Base-by-base conservation (phyloP, 2,329 filamentous ascomycete species). In the Dryadomyces quercus-mongolicae region DNA sequence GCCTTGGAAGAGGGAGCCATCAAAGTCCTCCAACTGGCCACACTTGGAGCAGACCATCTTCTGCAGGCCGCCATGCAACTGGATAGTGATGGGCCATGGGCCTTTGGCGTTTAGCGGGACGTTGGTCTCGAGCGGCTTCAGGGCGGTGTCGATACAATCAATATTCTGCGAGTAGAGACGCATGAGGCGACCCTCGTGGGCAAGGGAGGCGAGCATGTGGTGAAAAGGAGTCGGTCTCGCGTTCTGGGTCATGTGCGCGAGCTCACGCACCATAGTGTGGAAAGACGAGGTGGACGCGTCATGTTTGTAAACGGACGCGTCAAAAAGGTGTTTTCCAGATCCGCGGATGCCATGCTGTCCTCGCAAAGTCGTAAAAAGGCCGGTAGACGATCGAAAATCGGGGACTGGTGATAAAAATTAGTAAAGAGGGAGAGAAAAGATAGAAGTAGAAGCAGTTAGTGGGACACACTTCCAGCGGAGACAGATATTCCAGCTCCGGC, bases 1-100 rank as follows among this genome's bases (percentile, higher is more conserved):
- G 2, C 92, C 89, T 54, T 88, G 78, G 67, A 98, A 98, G 46
- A 94, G 74, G 8, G 82, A 78, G 9, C 84, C 77, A 59, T 95
- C 76, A 62, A 98, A 91, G 52, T 85, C 77, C 47, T 81, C 79
- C 9, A 95, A 75, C 56, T 86, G 75, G 60, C 82, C 80, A 68
- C 93, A 98, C 68, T 97, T 97, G 47, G 89, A 89, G 70, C 93
- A 98, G 16, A 94, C 86, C 92, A 97, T 97, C 67, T 95, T 93
- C 63, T 90, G 84, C 40, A 98, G 77, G 18, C 92, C 91, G 42
- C 93, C 93, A 62, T 98, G 93, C 9, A 98, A 77, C 68, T 97
- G 93, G 57, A 98, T 82, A 0, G 93, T 95, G 60, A 82, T 83
- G 2, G 93, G 93, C 93, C 93, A 98, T 16, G 91, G 91, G 0